These are phyloP conservation scores for Lavandula angustifolia DNA, from an alignment of 257 asterid species.

Conservation along the genomic window DNA sequence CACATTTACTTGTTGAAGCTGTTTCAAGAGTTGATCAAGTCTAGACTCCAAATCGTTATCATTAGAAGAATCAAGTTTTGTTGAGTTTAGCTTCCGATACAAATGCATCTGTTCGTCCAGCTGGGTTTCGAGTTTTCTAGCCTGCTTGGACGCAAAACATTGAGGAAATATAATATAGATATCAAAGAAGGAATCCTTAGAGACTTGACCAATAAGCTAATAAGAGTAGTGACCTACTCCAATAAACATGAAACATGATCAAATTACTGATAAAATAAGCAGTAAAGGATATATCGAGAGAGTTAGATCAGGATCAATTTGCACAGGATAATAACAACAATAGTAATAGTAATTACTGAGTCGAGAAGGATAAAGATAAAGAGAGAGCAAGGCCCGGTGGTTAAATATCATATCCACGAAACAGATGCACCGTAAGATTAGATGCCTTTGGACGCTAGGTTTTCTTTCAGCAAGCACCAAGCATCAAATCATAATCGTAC, in stretches of 20 bases:
- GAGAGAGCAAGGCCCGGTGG: no score
- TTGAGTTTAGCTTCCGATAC: constrained; percentile 75
- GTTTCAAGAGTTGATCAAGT: constrained; percentile 77
- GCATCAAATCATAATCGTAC: no score
- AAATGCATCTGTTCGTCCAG: constrained; percentile 94
- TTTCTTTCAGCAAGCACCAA: constrained; percentile 8
- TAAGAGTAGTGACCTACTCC: neutral
- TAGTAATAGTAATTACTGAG: no score
- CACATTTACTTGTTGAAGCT: constrained; percentile 78
- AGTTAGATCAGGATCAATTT: constrained; percentile 28
- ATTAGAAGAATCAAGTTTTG: constrained; percentile 54
- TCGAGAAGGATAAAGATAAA: no score
- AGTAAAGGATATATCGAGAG: neutral
- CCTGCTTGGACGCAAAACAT: constrained; percentile 45
- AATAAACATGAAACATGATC: neutral
- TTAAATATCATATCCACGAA: constrained; percentile 3
- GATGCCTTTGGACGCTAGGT: neutral
- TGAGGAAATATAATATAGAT: constrained; percentile 1
- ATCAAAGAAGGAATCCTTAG: constrained; percentile 8
- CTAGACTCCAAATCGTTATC: constrained; percentile 79
- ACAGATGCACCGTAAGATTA: constrained; percentile 12
- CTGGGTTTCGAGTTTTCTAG: constrained; percentile 91
- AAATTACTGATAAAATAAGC: neutral
- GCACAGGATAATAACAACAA: neutral
- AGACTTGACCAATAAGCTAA: constrained; percentile 24